Percentiles rank a stretch among this genome's conserved stretches.
Conservation (phyloP, 352 stramenopile genomes). For the Plasmopara viticola region DNA sequence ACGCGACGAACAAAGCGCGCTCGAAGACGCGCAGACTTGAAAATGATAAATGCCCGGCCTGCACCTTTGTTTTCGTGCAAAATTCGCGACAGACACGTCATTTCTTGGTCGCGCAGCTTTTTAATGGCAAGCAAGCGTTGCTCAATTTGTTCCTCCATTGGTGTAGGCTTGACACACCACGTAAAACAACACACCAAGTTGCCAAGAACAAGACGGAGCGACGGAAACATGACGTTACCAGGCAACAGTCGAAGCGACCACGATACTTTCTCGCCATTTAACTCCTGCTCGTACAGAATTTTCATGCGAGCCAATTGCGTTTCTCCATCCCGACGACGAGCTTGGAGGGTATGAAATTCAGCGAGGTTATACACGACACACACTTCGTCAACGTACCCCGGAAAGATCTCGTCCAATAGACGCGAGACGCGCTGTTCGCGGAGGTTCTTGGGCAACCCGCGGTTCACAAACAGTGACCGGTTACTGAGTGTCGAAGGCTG, state of each 20-base stretch:
- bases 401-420: slow-evolving; percentile 77
- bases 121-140: slow-evolving; percentile 40
- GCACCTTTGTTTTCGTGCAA: slow-evolving; percentile 65
- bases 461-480: slow-evolving; percentile 74
- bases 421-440: slow-evolving; percentile 69
- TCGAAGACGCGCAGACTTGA: slow-evolving; percentile 64
- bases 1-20: slow-evolving; percentile 73
- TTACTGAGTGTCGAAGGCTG: slow-evolving; percentile 67
- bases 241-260: slow-evolving; percentile 65
- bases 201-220: slow-evolving; percentile 36
- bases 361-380: slow-evolving; percentile 77
- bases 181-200: slow-evolving; percentile 40
- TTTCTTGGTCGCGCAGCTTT: slow-evolving; percentile 47
- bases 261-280: slow-evolving; percentile 36
- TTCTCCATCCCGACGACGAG: slow-evolving; percentile 39
- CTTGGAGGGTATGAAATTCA: slow-evolving; percentile 61
- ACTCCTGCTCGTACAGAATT: slow-evolving; percentile 38
- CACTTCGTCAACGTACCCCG: slow-evolving; percentile 73
- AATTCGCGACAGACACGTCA: slow-evolving; percentile 45
- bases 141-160: slow-evolving; percentile 40
- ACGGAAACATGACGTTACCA: slow-evolving; percentile 67
- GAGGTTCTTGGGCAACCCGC: slow-evolving; percentile 64
- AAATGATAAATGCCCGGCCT: slow-evolving; percentile 75
- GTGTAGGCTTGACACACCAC: slow-evolving; percentile 35
- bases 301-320: slow-evolving; percentile 51